Evolutionary conservation across 306 rosid genomes (phyloP).

Genomic region (Gynostemma pentaphyllum): DNA sequence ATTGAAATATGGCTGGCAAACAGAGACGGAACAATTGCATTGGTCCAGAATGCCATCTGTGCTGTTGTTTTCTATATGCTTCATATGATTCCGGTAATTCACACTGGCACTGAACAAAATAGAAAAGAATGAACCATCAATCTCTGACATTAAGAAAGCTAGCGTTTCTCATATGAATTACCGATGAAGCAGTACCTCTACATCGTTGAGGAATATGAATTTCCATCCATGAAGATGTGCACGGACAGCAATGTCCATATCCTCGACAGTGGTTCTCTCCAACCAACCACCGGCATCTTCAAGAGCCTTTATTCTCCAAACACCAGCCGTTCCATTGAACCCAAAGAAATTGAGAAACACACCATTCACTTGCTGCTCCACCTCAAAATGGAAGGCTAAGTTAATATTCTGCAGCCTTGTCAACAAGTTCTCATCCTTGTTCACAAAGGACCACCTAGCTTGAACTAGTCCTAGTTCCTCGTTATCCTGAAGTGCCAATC

Average conservation of each 20-base stretch:
- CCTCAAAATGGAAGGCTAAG: constrained; percentile 71
- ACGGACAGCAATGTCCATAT: constrained; percentile 76
- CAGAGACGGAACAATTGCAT: constrained; percentile 70
- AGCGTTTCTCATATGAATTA: neutral
- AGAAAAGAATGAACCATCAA: neutral
- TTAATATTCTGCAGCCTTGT: constrained; percentile 62
- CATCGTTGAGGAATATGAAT: constrained; percentile 66
- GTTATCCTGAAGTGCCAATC: constrained; percentile 27
- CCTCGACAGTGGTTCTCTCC: constrained; percentile 72
- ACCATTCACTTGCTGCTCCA: constrained; percentile 74
- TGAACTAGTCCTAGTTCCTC: constrained; percentile 67
- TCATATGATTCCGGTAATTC: constrained; percentile 74
- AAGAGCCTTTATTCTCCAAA: constrained; percentile 72
- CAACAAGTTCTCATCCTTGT: constrained; percentile 64
- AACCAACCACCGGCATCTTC: constrained; percentile 82
- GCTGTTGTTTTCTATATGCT: constrained; percentile 64
- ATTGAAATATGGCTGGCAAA: constrained; percentile 43
- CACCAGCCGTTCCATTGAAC: constrained; percentile 79
- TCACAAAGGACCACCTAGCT: constrained; percentile 70
- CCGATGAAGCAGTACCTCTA: constrained; percentile 30
- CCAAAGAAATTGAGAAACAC: constrained; percentile 62
- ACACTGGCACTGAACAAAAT: constrained; percentile 50
- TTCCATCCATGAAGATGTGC: constrained; percentile 78
- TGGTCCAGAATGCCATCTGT: constrained; percentile 70
- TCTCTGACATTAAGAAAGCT: neutral